Evolutionary conservation across 805 yeast species (phyloP).

Genomic region (Myxozyma mucilagina): DNA sequence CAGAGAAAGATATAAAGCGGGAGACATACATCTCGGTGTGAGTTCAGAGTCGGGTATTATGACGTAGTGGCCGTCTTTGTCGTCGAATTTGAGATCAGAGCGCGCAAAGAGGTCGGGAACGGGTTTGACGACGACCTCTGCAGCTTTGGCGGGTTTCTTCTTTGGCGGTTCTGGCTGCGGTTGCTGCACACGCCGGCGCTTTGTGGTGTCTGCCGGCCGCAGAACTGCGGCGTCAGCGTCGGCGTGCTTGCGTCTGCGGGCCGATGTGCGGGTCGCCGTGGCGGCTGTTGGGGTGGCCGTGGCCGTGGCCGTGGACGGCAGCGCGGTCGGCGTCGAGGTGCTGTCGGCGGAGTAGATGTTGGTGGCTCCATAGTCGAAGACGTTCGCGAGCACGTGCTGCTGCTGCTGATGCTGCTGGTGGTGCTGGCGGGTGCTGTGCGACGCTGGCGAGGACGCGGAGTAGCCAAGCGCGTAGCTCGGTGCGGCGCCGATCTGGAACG

Average conservation of each 20-base stretch:
- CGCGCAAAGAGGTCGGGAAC: conserved; percentile 30
- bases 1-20: background rate
- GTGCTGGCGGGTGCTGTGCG: no score
- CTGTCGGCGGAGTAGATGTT: background rate
- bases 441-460: background rate
- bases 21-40: conserved; percentile 31
- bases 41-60: conserved; percentile 41
- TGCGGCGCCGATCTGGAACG: no score
- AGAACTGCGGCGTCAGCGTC: background rate
- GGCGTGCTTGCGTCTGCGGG: conserved; percentile 15
- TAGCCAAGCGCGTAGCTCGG: background rate
- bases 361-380: background rate
- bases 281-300: background rate
- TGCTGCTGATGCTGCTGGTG: no score
- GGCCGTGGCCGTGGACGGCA: background rate
- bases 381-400: background rate
- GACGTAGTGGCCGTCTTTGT: conserved; percentile 43
- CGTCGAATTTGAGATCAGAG: conserved; percentile 34
- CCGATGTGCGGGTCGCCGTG: background rate
- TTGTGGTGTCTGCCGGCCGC: no score
- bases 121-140: conserved; percentile 36
- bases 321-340: background rate
- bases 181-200: background rate
- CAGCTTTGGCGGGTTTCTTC: conserved; percentile 36
- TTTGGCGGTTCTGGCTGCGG: background rate